Evolutionary conservation across 306 rosid species (phyloP), one percentile per base, ranked within the genome.

Genomic region (Cucumis melo): DNA sequence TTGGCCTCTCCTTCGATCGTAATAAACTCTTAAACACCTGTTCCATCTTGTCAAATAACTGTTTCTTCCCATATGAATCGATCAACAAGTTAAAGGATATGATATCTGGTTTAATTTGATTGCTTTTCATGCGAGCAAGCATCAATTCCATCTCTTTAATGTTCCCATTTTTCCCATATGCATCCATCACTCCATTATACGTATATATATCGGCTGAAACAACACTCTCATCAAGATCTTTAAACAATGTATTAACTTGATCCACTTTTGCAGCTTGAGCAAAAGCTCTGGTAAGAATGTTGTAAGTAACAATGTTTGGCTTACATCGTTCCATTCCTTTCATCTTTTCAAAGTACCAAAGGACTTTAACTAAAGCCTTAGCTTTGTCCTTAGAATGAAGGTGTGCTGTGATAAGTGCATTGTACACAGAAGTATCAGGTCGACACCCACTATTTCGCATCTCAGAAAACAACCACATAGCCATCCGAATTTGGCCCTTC

Each of bases 381-480:
- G 80, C 78, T 78, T 94, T 92, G 84, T 92, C 89, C 59, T 86
- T 81, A 0, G 92, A 79, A 78, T 89, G 95, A 77, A 94, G 97
- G 75, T 94, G 98, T 1, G 97, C 98, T 1, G 97, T 82, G 68
- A 94, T 91, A 38, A 94, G 93, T 34, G 97, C 87, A 81, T 93
- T 93, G 75, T 91, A 93, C 16, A 93, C 98, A 75, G 93, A 93
- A 78, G 98, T 88, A 85, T 93, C 98, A 5, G 97, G 89, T 51
- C 91, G 85, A 80, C 98, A 93, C 46, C 97, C 93, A 29, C 95
- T 82, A 44, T 87, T 94, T 21, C 93, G 91, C 97, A 94, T 94
- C 91, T 94, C 98, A 0, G 98, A 85, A 84, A 94, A 94, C 63
- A 91, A 95, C 98, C 98, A 93, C 93, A 90, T 90, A 9, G 98